These are phyloP conservation scores for Fusarium compactum DNA, from an alignment of 2,329 filamentous ascomycete genomes.

Conservation along the genomic window DNA sequence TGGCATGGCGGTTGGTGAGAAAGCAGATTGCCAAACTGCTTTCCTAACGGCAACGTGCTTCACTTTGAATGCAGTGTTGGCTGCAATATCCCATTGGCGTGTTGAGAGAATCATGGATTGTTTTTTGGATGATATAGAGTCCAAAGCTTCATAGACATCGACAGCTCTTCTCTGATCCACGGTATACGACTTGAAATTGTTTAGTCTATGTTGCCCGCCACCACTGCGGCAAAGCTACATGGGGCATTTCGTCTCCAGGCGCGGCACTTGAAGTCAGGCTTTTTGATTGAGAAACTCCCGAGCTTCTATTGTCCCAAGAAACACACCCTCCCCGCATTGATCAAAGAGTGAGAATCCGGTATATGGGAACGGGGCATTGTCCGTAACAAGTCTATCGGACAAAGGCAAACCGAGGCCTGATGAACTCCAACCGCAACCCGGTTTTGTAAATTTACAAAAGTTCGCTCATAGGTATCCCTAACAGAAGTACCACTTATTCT, in stretches of 20 bases:
- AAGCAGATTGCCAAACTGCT: not conserved
- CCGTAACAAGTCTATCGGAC: not conserved
- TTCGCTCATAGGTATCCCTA: not conserved
- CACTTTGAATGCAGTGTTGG: slow-evolving; percentile 5
- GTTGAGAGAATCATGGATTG: not conserved
- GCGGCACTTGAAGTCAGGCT: not conserved
- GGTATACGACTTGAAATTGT: not conserved
- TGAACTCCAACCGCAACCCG: not conserved
- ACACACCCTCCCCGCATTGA: not conserved
- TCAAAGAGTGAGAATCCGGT: not conserved
- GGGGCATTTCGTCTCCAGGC: not conserved
- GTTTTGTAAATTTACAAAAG: not conserved
- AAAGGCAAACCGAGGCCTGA: not conserved
- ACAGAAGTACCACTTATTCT: not conserved
- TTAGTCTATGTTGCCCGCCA: not conserved
- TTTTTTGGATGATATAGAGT: not conserved
- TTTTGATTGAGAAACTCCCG: not conserved
- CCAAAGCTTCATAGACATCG: not conserved
- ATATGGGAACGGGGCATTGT: not conserved
- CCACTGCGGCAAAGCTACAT: not conserved
- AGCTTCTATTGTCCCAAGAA: not conserved
- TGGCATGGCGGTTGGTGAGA: slow-evolving; percentile 1
- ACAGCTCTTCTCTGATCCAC: not conserved
- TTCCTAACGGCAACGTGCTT: slow-evolving; percentile 3
- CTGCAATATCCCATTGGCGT: slow-evolving; percentile 8